These are phyloP conservation scores for Jackrogersella minutella DNA, from an alignment of 495 filamentous ascomycete genomes.

Conservation along the genomic window DNA sequence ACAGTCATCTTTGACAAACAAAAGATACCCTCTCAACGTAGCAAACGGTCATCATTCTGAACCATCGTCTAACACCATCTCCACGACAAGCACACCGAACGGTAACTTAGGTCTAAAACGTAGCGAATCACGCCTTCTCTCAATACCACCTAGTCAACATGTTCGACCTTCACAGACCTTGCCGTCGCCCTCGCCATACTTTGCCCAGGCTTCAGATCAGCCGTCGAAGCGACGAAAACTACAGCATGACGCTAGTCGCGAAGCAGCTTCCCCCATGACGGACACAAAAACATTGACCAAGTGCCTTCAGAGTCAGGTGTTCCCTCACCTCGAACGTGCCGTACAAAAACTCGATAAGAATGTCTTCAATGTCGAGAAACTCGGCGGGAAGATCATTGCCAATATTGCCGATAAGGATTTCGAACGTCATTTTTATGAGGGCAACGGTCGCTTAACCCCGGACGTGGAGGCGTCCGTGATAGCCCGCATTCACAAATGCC, in stretches of 20 bases:
- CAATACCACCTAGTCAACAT: background rate
- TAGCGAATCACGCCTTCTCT: background rate
- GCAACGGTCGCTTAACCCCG: slow-evolving; percentile 27
- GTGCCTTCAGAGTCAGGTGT: slow-evolving; percentile 48
- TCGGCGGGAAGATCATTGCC: slow-evolving; percentile 36
- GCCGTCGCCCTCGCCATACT: background rate
- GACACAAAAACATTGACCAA: slow-evolving; percentile 27
- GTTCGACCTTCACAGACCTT: background rate
- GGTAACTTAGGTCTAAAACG: background rate
- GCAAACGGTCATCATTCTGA: background rate
- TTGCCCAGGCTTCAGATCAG: background rate
- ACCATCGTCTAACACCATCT: background rate
- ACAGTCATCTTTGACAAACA: background rate
- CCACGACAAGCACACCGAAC: background rate
- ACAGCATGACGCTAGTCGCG: background rate
- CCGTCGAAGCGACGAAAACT: slow-evolving; percentile 29
- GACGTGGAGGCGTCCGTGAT: slow-evolving; percentile 23
- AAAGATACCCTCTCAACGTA: background rate
- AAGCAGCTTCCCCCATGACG: background rate
- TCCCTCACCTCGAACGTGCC: slow-evolving; percentile 47
- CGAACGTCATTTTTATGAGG: slow-evolving; percentile 31
- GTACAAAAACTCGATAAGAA: slow-evolving; percentile 21
- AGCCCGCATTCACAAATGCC: slow-evolving; percentile 25
- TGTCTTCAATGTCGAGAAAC: slow-evolving; percentile 38
- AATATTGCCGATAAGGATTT: slow-evolving; percentile 35